A percentile compares a stretch with the other conserved stretches of the same genome.
These are phyloP conservation scores for Dothideomycetes sp. DNA, from an alignment of 2,329 filamentous ascomycete species.

Conservation along the genomic window DNA sequence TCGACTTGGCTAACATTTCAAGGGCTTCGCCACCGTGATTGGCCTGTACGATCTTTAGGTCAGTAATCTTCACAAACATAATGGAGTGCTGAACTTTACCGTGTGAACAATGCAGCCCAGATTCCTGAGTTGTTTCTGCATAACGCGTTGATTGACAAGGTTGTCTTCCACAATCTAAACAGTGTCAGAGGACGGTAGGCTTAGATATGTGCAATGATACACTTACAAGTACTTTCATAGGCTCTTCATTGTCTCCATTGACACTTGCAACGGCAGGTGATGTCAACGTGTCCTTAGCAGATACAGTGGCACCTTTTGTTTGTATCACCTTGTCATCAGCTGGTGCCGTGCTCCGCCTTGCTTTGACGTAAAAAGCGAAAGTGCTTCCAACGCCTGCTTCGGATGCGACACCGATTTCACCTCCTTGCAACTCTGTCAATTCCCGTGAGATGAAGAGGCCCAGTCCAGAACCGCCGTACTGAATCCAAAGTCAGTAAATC, in stretches of 20 bases:
- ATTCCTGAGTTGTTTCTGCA: slow-evolving; percentile 39
- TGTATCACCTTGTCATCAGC: no score
- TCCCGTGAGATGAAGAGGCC: slow-evolving; percentile 70
- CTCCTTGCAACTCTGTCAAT: slow-evolving; percentile 70
- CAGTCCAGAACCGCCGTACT: slow-evolving; percentile 69
- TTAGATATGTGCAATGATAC: background rate
- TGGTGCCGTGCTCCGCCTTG: slow-evolving; percentile 41
- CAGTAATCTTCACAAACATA: slow-evolving; percentile 38
- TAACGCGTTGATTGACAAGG: slow-evolving; percentile 37
- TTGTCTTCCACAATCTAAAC: slow-evolving; percentile 31
- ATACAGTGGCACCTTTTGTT: no score
- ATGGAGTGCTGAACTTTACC: slow-evolving; percentile 23
- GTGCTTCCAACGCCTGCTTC: slow-evolving; percentile 58
- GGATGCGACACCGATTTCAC: slow-evolving; percentile 65
- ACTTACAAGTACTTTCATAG: background rate
- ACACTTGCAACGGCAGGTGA: slow-evolving; percentile 8
- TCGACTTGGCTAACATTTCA: slow-evolving; percentile 30
- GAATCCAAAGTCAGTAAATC: no score
- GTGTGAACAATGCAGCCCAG: slow-evolving; percentile 34
- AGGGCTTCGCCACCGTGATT: slow-evolving; percentile 39
- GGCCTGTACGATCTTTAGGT: slow-evolving; percentile 22
- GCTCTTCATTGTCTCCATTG: no score
- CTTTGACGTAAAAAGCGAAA: slow-evolving; percentile 67
- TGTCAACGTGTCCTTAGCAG: slow-evolving; percentile 1
- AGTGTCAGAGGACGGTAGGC: background rate